phyloP scores from a whole-genome alignment of 352 stramenopile species.

The Peronospora belbahrii region DNA sequence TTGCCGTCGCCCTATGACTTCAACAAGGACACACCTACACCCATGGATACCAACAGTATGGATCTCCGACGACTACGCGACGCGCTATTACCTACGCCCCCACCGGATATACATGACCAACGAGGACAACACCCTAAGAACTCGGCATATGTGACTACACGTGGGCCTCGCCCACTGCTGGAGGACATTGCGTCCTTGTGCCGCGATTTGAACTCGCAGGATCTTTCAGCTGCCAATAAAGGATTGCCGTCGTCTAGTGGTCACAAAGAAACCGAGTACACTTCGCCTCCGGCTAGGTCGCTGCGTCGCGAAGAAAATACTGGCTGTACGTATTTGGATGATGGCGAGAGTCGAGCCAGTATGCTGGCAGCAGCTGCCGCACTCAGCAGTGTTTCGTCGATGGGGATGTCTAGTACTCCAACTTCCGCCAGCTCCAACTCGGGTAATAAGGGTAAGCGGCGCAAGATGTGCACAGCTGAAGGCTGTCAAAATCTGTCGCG shows the following conservation, averaged over 20 bases:
- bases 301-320: slow-evolving; percentile 28
- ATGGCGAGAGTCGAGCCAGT: slow-evolving; percentile 25
- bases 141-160: slow-evolving; percentile 44
- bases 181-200: slow-evolving; percentile 78
- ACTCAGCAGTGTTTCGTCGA: slow-evolving; percentile 25
- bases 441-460: slow-evolving; percentile 49
- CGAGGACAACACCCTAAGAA: slow-evolving; percentile 57
- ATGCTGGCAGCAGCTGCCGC: slow-evolving; percentile 20
- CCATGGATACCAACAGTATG: slow-evolving; percentile 53
- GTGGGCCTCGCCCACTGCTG: slow-evolving; percentile 43
- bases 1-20: slow-evolving; percentile 76
- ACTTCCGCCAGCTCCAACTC: slow-evolving; percentile 6
- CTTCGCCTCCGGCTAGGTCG: slow-evolving; percentile 14
- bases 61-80: slow-evolving; percentile 69
- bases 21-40: slow-evolving; percentile 65
- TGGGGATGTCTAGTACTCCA: slow-evolving; percentile 10
- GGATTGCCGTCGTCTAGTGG: slow-evolving; percentile 17
- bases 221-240: slow-evolving; percentile 29
- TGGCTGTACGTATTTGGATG: slow-evolving; percentile 22
- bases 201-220: slow-evolving; percentile 66
- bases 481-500: slow-evolving; percentile 72
- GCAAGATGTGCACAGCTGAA: slow-evolving; percentile 76
- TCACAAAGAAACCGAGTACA: slow-evolving; percentile 24
- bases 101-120: slow-evolving; percentile 49
- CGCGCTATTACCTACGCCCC: slow-evolving; percentile 62